Evolutionary conservation across 2,329 filamentous ascomycete genomes (phyloP).

Genomic region (Botrytis fabae): DNA sequence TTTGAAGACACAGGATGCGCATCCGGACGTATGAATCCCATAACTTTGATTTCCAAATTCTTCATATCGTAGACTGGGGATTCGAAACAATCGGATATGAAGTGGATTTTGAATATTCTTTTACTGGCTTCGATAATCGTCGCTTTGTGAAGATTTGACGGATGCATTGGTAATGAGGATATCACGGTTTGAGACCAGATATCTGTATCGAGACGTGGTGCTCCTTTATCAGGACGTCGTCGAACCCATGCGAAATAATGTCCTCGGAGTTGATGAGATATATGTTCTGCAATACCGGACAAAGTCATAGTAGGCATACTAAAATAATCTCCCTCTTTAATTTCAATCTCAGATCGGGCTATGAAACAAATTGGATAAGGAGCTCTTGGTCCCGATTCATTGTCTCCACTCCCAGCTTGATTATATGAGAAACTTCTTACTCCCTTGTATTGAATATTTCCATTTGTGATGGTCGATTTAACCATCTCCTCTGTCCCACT

Average conservation of each 20-base stretch:
- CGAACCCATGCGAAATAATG: conserved; percentile 65
- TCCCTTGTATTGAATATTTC: conserved; percentile 44
- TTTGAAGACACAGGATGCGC: conserved; percentile 46
- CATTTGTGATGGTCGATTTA: conserved; percentile 38
- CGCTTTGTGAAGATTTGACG: conserved; percentile 34
- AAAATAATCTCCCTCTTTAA: conserved; percentile 42
- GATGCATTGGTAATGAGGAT: conserved; percentile 53
- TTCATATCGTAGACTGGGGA: conserved; percentile 45
- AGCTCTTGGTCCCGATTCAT: conserved; percentile 51
- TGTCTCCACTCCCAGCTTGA: conserved; percentile 39
- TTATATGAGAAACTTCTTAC: conserved; percentile 43
- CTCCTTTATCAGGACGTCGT: conserved; percentile 34
- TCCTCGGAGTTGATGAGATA: conserved; percentile 56
- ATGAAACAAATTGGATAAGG: conserved; percentile 56
- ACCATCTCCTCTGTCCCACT: conserved; percentile 35
- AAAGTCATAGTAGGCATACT: conserved; percentile 58
- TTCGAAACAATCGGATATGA: conserved; percentile 53
- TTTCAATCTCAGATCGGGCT: conserved; percentile 48
- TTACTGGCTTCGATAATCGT: conserved; percentile 47
- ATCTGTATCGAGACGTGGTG: conserved; percentile 24
- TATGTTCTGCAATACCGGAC: conserved; percentile 50
- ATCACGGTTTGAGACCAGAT: conserved; percentile 63
- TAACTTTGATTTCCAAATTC: conserved; percentile 55
- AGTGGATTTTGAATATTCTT: conserved; percentile 53
- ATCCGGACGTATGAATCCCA: conserved; percentile 58